A percentile compares a stretch with the other conserved stretches of the same genome.
Conservation (phyloP, 2,329 filamentous ascomycete species). For the Eutypa lata region DNA sequence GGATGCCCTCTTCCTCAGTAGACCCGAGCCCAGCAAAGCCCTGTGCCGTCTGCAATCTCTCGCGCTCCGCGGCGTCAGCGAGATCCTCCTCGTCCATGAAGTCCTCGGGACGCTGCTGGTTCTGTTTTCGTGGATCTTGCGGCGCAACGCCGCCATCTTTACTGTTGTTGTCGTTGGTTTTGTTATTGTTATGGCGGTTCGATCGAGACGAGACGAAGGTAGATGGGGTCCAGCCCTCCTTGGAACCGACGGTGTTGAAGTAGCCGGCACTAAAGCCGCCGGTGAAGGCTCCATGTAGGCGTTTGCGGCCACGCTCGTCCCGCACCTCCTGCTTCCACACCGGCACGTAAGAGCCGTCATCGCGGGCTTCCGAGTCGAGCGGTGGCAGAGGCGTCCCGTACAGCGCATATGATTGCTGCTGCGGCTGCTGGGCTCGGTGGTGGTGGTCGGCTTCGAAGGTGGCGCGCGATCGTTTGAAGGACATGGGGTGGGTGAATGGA, state of each 20-base stretch:
- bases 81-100: constrained; percentile 99
- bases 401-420: constrained; percentile 69
- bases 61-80: constrained; percentile 77
- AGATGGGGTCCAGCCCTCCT: constrained; percentile 94
- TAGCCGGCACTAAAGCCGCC: constrained; percentile 97
- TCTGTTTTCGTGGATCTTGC: neutral
- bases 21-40: constrained; percentile 75
- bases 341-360: constrained; percentile 89
- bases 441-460: constrained; percentile 76
- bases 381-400: constrained; percentile 85
- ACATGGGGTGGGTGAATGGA: constrained; percentile 48
- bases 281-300: constrained; percentile 93
- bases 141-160: constrained; percentile 1
- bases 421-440: constrained; percentile 61
- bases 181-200: constrained; percentile 72
- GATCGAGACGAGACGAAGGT: constrained; percentile 87
- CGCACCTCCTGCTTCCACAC: constrained; percentile 98
- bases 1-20: constrained; percentile 52
- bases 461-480: constrained; percentile 74
- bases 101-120: constrained; percentile 70
- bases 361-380: constrained; percentile 69
- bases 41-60: constrained; percentile 68
- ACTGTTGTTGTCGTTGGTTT: constrained; percentile 46
- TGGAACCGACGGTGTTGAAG: constrained; percentile 97
- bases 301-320: constrained; percentile 85